phyloP scores from a whole-genome alignment of 495 filamentous ascomycete genomes.

The Daldinia loculata region DNA sequence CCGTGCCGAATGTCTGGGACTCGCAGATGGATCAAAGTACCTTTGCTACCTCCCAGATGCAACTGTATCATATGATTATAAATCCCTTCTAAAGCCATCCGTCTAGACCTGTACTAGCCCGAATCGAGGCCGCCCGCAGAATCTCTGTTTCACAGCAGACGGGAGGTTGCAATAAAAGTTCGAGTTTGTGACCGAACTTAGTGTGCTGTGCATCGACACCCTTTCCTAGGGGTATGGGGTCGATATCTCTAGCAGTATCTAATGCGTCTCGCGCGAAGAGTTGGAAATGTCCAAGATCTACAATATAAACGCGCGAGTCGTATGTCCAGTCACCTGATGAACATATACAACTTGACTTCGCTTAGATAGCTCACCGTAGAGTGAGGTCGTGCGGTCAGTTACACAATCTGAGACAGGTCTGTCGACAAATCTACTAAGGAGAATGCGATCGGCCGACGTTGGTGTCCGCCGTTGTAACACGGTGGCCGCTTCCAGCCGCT shows the following conservation, averaged over 20 bases:
- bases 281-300: neutral
- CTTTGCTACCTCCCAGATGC: slow-evolving; percentile 9
- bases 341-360: slow-evolving; percentile 17
- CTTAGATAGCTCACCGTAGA: slow-evolving; percentile 23
- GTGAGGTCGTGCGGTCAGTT: slow-evolving; percentile 24
- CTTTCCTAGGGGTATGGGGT: neutral
- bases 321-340: slow-evolving; percentile 1
- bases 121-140: slow-evolving; percentile 40
- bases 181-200: slow-evolving; percentile 24
- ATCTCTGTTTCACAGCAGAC: slow-evolving; percentile 41
- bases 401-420: slow-evolving; percentile 38
- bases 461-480: slow-evolving; percentile 32
- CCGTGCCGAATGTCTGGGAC: slow-evolving; percentile 33
- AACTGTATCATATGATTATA: slow-evolving; percentile 18
- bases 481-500: slow-evolving; percentile 31
- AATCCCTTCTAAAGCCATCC: slow-evolving; percentile 14
- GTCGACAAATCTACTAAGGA: slow-evolving; percentile 23
- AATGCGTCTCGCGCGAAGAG: neutral
- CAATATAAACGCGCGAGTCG: neutral
- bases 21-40: slow-evolving; percentile 13
- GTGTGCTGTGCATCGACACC: slow-evolving; percentile 16
- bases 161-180: slow-evolving; percentile 28
- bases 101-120: slow-evolving; percentile 24
- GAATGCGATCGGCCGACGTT: slow-evolving; percentile 40
- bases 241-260: neutral